phyloP scores from a whole-genome alignment of 2,329 filamentous ascomycete genomes.

The Fusarium nodosum region DNA sequence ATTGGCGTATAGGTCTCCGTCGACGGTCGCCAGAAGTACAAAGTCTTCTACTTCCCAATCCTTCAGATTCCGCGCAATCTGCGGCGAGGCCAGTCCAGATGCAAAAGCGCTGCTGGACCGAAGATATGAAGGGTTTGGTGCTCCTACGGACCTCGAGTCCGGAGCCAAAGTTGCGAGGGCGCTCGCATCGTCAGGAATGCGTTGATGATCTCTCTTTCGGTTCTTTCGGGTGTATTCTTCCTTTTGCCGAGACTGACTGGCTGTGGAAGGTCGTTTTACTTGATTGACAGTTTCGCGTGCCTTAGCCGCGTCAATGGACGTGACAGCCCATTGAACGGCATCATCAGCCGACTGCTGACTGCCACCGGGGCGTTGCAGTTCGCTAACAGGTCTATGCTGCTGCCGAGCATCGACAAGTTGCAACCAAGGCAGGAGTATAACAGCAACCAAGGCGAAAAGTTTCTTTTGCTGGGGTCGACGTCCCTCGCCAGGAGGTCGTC shows the following conservation, averaged over 20 bases:
- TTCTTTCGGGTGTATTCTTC: constrained; percentile 50
- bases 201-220: constrained; percentile 51
- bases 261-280: constrained; percentile 46
- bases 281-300: constrained; percentile 49
- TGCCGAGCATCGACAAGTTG: constrained; percentile 73
- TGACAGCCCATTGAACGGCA: constrained; percentile 52
- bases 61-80: constrained; percentile 95
- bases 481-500: constrained; percentile 73
- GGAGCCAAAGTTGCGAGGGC: constrained; percentile 98
- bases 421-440: constrained; percentile 69
- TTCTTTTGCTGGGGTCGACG: constrained; percentile 63
- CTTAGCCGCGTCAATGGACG: constrained; percentile 50
- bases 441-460: constrained; percentile 67
- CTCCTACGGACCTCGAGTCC: constrained; percentile 89
- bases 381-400: constrained; percentile 62
- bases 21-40: constrained; percentile 99
- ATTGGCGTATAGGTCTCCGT: constrained; percentile 93
- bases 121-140: constrained; percentile 77
- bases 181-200: constrained; percentile 80
- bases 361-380: constrained; percentile 44
- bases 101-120: constrained; percentile 68
- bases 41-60: constrained; percentile 99
- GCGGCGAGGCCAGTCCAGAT: constrained; percentile 82
- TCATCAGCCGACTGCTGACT: constrained; percentile 50
- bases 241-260: constrained; percentile 46